Evolutionary conservation across 164 flowering plant genomes (phyloP).

Genomic region (Buxus sempervirens): DNA sequence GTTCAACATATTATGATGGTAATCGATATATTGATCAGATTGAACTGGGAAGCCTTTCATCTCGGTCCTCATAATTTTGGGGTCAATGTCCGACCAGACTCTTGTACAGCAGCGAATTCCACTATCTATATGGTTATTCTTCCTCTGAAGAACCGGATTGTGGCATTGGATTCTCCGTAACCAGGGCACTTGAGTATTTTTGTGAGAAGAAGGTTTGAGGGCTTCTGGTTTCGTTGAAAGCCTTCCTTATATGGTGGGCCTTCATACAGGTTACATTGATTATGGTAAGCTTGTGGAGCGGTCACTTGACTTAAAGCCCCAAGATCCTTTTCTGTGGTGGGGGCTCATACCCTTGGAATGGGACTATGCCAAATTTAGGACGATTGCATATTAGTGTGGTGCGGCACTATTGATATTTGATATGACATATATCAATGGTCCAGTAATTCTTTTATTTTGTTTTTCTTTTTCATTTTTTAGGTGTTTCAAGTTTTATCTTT

Average conservation of each 20-base stretch:
- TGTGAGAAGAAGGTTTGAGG: constrained; percentile 77
- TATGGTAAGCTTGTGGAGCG: constrained; percentile 78
- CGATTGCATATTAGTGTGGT: constrained; percentile 78
- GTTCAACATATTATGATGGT: constrained; percentile 69
- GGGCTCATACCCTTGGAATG: constrained; percentile 80
- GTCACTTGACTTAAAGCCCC: constrained; percentile 75
- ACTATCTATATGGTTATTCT: constrained; percentile 80
- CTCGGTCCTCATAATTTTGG: constrained; percentile 78
- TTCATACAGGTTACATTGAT: constrained; percentile 70
- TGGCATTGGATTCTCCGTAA: constrained; percentile 89
- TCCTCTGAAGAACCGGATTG: constrained; percentile 71
- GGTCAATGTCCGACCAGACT: constrained; percentile 92
- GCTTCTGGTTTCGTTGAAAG: constrained; percentile 83
- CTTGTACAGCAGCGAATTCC: constrained; percentile 91
- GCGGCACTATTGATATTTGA: too few relatives aligned
- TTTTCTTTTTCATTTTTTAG: too few relatives aligned
- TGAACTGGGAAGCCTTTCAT: constrained; percentile 56
- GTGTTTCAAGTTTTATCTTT: too few relatives aligned
- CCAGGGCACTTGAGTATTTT: constrained; percentile 89
- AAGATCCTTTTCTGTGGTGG: constrained; percentile 86
- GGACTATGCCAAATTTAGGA: too few relatives aligned
- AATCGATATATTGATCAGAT: constrained; percentile 73
- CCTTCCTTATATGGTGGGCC: constrained; percentile 69
- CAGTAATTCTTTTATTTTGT: too few relatives aligned
- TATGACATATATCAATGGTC: too few relatives aligned